Conservation (phyloP, 2,329 filamentous ascomycete genomes). For the Ophiostoma angusticollis region DNA sequence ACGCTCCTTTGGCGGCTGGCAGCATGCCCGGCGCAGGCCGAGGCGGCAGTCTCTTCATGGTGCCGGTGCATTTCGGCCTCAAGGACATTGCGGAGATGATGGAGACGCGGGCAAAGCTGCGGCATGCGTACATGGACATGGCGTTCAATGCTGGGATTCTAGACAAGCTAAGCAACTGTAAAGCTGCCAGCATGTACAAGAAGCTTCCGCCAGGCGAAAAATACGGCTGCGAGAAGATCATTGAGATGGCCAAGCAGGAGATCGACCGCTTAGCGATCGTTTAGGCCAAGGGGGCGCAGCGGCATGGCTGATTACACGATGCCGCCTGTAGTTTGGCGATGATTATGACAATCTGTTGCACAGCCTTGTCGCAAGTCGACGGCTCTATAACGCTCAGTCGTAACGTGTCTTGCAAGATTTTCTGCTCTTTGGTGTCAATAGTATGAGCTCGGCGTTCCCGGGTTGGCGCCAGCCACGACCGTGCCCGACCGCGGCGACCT, state of each 20-base stretch:
- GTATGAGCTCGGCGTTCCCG: slow-evolving; percentile 4
- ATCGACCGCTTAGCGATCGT: slow-evolving; percentile 41
- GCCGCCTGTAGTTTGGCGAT: too few relatives aligned
- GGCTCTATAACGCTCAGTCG: too few relatives aligned
- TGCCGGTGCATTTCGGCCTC: slow-evolving; percentile 32
- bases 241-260: slow-evolving; percentile 40
- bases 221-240: slow-evolving; percentile 36
- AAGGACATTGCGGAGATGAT: slow-evolving; percentile 41
- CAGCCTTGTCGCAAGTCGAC: too few relatives aligned
- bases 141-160: slow-evolving; percentile 27
- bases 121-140: slow-evolving; percentile 38
- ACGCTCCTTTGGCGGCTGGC: too few relatives aligned
- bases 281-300: not conserved
- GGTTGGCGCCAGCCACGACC: slow-evolving; percentile 6
- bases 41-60: slow-evolving; percentile 7
- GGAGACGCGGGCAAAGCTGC: slow-evolving; percentile 34
- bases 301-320: not conserved
- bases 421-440: not conserved
- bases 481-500: not conserved
- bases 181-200: slow-evolving; percentile 17
- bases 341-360: too few relatives aligned
- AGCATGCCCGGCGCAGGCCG: not conserved
- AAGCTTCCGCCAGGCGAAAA: slow-evolving; percentile 23
- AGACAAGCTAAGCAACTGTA: slow-evolving; percentile 8
- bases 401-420: too few relatives aligned